Evolutionary conservation across 305 asterid species (phyloP).

Genomic region (Fraxinus albicans): DNA sequence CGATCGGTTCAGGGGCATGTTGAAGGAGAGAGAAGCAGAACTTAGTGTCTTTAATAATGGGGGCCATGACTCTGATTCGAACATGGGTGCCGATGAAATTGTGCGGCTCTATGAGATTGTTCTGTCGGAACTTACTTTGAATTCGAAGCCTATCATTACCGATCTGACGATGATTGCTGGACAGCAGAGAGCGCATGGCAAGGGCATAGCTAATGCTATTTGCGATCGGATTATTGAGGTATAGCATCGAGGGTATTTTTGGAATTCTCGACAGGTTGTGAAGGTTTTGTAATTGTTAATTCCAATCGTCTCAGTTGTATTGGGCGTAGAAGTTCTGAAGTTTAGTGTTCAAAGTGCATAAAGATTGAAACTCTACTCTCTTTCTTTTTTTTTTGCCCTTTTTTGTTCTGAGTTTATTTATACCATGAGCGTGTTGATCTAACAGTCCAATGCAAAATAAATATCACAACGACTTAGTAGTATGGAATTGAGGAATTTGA

Average conservation of each 20-base stretch:
- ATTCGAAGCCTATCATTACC: conserved; percentile 88
- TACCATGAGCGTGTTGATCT: conserved; percentile 21
- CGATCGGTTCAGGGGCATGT: conserved; percentile 64
- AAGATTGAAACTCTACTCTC: conserved; percentile 20
- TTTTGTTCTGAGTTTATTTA: neutral
- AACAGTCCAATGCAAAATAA: conserved; percentile 15
- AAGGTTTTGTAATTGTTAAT: conserved; percentile 33
- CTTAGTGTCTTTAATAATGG: conserved; percentile 53
- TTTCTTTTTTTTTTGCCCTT: neutral
- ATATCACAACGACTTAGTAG: neutral
- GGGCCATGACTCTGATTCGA: conserved; percentile 37
- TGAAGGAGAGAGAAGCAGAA: conserved; percentile 74
- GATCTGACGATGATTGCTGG: conserved; percentile 95
- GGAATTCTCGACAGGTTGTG: conserved; percentile 25
- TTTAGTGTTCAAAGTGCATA: conserved; percentile 35
- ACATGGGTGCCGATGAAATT: conserved; percentile 51
- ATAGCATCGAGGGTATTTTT: conserved; percentile 41
- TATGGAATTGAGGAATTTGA: neutral
- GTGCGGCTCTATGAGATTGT: conserved; percentile 70
- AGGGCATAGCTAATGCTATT: conserved; percentile 82
- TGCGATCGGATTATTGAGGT: conserved; percentile 92
- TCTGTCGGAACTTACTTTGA: conserved; percentile 65
- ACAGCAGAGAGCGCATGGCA: conserved; percentile 62
- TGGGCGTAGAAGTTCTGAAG: conserved; percentile 19
- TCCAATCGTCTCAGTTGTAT: conserved; percentile 30